Conservation (phyloP, 2,329 filamentous ascomycete species). For the Aulographum hederae region DNA sequence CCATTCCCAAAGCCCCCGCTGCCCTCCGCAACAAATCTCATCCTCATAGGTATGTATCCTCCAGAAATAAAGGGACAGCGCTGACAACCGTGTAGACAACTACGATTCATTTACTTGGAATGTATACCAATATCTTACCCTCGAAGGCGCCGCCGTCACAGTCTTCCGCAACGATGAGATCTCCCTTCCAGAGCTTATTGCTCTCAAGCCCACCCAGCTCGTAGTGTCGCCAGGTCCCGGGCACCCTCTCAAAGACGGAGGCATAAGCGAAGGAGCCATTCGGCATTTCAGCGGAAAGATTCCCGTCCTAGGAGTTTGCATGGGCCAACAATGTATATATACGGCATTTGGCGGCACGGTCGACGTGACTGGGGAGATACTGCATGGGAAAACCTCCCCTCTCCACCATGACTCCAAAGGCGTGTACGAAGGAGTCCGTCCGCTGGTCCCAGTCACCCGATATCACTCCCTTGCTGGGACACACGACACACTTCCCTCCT, state of each 20-base stretch:
- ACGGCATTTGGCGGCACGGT: conserved; percentile 85
- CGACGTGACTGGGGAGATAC: conserved; percentile 81
- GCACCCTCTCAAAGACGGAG: conserved; percentile 79
- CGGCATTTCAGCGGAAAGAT: conserved; percentile 85
- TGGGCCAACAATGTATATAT: conserved; percentile 98
- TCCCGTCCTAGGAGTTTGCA: conserved; percentile 91
- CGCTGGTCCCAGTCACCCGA: conserved; percentile 72
- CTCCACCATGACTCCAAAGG: conserved; percentile 79
- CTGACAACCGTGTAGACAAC: no score
- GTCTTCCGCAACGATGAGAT: conserved; percentile 90
- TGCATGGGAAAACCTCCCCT: conserved; percentile 92
- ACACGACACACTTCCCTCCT: conserved; percentile 66
- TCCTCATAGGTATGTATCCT: no score
- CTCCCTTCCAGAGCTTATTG: conserved; percentile 63
- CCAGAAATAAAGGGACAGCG: no score
- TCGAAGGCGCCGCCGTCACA: conserved; percentile 84
- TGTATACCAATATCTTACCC: conserved; percentile 90
- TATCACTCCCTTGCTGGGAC: conserved; percentile 95
- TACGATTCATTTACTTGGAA: conserved; percentile 99
- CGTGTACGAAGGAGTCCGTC: conserved; percentile 67
- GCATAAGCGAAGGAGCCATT: conserved; percentile 84
- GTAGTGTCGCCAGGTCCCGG: conserved; percentile 91
- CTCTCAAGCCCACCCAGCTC: conserved; percentile 75
- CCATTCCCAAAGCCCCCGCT: conserved; percentile 56
- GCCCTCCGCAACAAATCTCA: conserved; percentile 67